A percentile compares a stretch with the other conserved stretches of the same genome.
Conservation (phyloP, 2,329 filamentous ascomycete species). For the Aureobasidium vineae region DNA sequence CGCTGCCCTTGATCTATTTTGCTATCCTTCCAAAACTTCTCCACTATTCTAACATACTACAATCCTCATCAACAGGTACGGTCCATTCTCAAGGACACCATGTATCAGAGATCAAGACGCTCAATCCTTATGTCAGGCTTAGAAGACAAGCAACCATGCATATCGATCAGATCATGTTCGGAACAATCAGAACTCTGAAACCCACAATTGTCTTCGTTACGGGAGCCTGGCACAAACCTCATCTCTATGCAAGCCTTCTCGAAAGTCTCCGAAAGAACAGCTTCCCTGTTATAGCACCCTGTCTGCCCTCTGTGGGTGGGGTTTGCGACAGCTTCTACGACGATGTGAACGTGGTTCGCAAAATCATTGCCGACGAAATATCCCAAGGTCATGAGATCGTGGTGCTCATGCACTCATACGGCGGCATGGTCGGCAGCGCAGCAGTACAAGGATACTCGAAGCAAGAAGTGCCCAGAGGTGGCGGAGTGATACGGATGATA, state of each 20-base stretch:
- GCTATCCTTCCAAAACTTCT: not conserved
- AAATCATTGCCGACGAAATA: constrained; percentile 28
- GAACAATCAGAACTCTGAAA: constrained; percentile 23
- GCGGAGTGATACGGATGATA: constrained; percentile 33
- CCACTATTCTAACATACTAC: not conserved
- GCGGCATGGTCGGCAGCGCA: constrained; percentile 34
- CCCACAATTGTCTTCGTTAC: constrained; percentile 35
- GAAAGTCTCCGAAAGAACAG: constrained; percentile 30
- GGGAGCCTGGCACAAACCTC: constrained; percentile 35
- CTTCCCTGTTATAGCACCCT: constrained; percentile 32
- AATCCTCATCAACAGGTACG: not conserved
- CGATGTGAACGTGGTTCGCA: constrained; percentile 33
- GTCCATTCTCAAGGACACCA: not conserved
- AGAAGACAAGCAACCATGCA: not conserved
- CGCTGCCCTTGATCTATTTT: not conserved
- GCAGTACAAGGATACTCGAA: constrained; percentile 33
- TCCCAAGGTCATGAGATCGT: constrained; percentile 34
- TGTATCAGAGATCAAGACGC: not conserved
- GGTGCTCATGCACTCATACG: constrained; percentile 37
- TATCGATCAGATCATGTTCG: constrained; percentile 18
- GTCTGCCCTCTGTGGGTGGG: constrained; percentile 29
- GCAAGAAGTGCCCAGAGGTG: constrained; percentile 28
- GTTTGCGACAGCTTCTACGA: constrained; percentile 27
- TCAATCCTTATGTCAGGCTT: not conserved
- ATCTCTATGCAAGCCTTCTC: constrained; percentile 31